Evolutionary conservation across 1,284 basidiomycete genomes (phyloP), one percentile per base, ranked within the genome.

Genomic region (Cutaneotrichosporon sp.): DNA sequence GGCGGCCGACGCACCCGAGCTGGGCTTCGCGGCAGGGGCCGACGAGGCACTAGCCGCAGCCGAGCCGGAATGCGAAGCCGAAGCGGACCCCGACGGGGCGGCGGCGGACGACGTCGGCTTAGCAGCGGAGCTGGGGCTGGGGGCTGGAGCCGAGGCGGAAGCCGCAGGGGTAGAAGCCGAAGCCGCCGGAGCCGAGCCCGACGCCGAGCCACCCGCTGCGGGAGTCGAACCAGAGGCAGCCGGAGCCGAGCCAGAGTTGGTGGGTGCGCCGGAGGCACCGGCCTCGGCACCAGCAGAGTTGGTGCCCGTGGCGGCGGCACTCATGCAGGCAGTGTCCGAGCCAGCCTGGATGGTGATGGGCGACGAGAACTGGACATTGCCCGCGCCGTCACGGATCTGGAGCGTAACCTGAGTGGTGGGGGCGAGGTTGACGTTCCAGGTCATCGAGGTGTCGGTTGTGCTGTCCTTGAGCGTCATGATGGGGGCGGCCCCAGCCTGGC

Each of bases 371-470:
- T 83, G 85, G 30, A 76, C 76, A 4, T 71, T 46, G 46, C 90
- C 90, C n/a, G 56, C 58, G 30, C 70, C 34, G 69, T 77, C 78
- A 57, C 70, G 73, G 47, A 77, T n/a, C 59, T 69, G 69, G 65
- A 78, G 55, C 65, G 71, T 73, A 70, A 80, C 65, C 26, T 63
- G 63, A 22, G 85, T 86, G 47, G 83, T 84, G 2, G 80, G 58
- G 2, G 76, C 69, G 30, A 90, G 72, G 75, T 89, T 83, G 58
- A 86, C 87, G 18, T 51, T 78, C 90, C 90, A 92, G 14, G 88
- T 89, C 71, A 82, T 73, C 50, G 72, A 76, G 32, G 77, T 86
- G 3, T 81, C 84, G 21, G 42, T 47, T 22, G 65, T 60, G 36
- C 31, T 22, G 42, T 53, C 50, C 56, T 58, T 62, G 61, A 76